These are phyloP conservation scores for Rhinocladiella mackenziei DNA, from an alignment of 2,329 filamentous ascomycete species.

Conservation along the genomic window DNA sequence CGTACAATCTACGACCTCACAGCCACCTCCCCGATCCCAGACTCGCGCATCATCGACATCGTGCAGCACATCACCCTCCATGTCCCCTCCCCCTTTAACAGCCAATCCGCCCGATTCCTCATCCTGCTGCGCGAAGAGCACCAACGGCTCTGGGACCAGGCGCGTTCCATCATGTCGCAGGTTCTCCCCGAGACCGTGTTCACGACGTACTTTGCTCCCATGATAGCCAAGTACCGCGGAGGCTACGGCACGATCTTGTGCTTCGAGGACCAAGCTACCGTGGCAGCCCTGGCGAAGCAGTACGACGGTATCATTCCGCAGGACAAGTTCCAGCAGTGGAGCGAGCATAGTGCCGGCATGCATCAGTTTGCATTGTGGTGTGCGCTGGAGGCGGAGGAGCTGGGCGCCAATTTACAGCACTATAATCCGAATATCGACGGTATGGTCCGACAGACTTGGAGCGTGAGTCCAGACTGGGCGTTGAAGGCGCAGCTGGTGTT, in stretches of 20 bases:
- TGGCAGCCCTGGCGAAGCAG: conserved; percentile 54
- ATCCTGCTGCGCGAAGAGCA: conserved; percentile 78
- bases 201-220: conserved; percentile 1
- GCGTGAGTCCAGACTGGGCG: conserved; percentile 66
- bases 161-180: conserved; percentile 31
- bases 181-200: conserved; percentile 11
- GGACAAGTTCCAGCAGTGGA: too few relatives aligned
- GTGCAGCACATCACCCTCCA: conserved; percentile 14
- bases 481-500: conserved; percentile 82
- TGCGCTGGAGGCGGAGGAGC: conserved; percentile 73
- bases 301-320: too few relatives aligned
- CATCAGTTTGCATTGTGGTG: conserved; percentile 58
- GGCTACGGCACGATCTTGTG: conserved; percentile 80
- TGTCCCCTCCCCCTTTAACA: conserved; percentile 76
- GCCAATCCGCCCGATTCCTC: conserved; percentile 72
- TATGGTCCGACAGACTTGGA: conserved; percentile 66
- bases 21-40: conserved; percentile 17
- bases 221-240: conserved; percentile 34
- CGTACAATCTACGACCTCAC: conserved; percentile 20
- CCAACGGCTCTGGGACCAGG: conserved; percentile 79
- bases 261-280: conserved; percentile 70
- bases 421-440: conserved; percentile 83
- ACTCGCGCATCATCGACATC: conserved; percentile 16
- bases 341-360: conserved; percentile 4
- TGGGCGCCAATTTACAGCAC: conserved; percentile 86